These are phyloP conservation scores for Kodamaea ohmeri DNA, from an alignment of 1,139 yeast genomes.

Conservation along the genomic window DNA sequence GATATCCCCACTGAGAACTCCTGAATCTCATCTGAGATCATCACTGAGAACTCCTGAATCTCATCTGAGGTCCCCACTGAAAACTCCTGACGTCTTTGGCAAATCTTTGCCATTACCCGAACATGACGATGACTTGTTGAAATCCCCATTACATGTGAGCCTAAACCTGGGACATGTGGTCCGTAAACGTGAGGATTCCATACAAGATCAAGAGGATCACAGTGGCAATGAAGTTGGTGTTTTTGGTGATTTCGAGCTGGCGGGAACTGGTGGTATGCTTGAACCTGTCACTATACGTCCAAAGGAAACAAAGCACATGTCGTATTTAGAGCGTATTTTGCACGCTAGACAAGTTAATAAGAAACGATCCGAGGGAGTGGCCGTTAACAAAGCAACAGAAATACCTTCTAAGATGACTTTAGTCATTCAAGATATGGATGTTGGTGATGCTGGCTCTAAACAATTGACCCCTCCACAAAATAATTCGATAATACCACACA, in stretches of 20 bases:
- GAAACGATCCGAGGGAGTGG: not conserved
- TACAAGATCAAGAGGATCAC: not conserved
- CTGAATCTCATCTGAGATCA: no score
- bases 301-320: constrained; percentile 9
- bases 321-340: constrained; percentile 35
- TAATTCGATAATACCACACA: not conserved
- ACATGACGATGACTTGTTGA: not conserved
- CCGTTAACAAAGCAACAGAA: not conserved
- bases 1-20: no score
- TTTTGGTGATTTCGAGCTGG: no score
- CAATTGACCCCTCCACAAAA: constrained; percentile 2
- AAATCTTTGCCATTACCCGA: constrained; percentile 1
- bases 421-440: not conserved
- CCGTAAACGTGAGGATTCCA: not conserved
- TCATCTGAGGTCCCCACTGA: no score
- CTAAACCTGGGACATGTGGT: constrained; percentile 3
- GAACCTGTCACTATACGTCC: not conserved
- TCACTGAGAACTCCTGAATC: no score
- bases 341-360: constrained; percentile 13
- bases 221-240: not conserved
- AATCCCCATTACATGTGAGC: constrained; percentile 1
- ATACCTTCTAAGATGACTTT: not conserved
- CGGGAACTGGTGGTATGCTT: no score
- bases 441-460: not conserved
- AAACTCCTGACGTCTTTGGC: not conserved